Evolutionary conservation across 2,329 filamentous ascomycete genomes (phyloP).

Genomic region (Pseudopithomyces chartarum): DNA sequence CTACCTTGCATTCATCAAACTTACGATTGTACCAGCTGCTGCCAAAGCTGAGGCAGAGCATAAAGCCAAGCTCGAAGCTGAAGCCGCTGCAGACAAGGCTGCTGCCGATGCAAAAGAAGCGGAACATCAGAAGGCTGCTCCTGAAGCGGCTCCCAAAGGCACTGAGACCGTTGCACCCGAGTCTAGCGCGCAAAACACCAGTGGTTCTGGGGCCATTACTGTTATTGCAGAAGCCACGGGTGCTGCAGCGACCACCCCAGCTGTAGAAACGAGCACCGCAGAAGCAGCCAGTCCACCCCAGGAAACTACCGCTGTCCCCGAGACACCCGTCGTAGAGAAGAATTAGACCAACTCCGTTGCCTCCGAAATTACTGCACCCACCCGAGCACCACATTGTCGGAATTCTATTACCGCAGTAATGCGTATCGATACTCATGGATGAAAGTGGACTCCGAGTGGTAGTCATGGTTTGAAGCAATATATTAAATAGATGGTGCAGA

Average conservation of each 20-base stretch:
- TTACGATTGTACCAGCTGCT: slow-evolving; percentile 2
- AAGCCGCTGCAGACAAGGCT: slow-evolving; percentile 14
- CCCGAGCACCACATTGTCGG: not conserved
- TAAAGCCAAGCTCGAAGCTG: slow-evolving; percentile 18
- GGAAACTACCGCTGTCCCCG: not conserved
- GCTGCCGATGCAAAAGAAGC: slow-evolving; percentile 9
- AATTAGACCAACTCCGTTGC: not conserved
- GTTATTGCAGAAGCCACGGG: not conserved
- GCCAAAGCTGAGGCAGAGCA: slow-evolving; percentile 24
- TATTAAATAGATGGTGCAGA: too few species aligned
- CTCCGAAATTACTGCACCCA: not conserved
- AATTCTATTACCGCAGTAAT: not conserved
- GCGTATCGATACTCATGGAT: too few species aligned
- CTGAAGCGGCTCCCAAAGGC: slow-evolving; percentile 7
- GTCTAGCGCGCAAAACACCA: not conserved
- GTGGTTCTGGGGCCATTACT: slow-evolving; percentile 9
- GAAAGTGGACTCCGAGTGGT: too few species aligned
- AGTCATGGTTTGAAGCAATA: too few species aligned
- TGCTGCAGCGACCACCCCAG: not conserved
- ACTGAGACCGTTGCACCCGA: slow-evolving; percentile 11
- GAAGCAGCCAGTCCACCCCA: not conserved
- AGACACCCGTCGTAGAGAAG: not conserved
- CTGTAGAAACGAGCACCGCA: not conserved
- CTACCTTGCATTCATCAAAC: not conserved
- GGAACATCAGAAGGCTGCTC: slow-evolving; percentile 9